These are phyloP conservation scores for Tanacetum coccineum DNA, from an alignment of 129 eudicot species.

Conservation along the genomic window DNA sequence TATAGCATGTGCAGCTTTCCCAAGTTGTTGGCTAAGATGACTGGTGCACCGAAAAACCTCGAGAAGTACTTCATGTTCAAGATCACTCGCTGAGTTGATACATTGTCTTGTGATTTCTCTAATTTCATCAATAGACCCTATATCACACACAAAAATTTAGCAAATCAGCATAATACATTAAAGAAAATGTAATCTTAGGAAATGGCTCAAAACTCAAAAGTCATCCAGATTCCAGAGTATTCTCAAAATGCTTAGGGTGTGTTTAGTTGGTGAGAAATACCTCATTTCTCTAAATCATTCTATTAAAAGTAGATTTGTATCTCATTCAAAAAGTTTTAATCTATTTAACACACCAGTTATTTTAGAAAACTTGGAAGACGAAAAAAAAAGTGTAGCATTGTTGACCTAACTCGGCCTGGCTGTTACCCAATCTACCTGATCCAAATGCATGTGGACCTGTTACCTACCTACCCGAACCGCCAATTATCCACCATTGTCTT, in stretches of 20 bases:
- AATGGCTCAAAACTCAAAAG: neutral
- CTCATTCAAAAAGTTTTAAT: neutral
- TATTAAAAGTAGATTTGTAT: neutral
- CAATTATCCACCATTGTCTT: too few species aligned
- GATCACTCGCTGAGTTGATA: constrained; percentile 33
- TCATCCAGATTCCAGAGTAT: neutral
- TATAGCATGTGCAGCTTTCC: constrained; percentile 66
- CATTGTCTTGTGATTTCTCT: constrained; percentile 23
- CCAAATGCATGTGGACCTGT: neutral
- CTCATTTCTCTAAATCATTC: neutral
- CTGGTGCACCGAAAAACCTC: constrained; percentile 65
- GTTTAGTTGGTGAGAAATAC: too few species aligned
- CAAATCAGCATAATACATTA: neutral
- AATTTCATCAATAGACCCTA: constrained; percentile 61
- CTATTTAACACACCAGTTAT: neutral
- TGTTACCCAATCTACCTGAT: neutral
- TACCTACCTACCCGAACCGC: neutral
- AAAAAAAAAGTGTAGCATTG: neutral
- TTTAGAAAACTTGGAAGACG: neutral
- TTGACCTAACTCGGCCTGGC: too few species aligned
- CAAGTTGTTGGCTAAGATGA: constrained; percentile 67
- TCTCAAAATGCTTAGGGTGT: constrained; percentile 5
- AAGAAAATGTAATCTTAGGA: too few species aligned
- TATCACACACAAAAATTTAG: constrained; percentile 2
- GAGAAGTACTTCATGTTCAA: constrained; percentile 53